These are phyloP conservation scores for Odontarrhena argentea DNA, from an alignment of 345 rosid genomes.

Conservation along the genomic window DNA sequence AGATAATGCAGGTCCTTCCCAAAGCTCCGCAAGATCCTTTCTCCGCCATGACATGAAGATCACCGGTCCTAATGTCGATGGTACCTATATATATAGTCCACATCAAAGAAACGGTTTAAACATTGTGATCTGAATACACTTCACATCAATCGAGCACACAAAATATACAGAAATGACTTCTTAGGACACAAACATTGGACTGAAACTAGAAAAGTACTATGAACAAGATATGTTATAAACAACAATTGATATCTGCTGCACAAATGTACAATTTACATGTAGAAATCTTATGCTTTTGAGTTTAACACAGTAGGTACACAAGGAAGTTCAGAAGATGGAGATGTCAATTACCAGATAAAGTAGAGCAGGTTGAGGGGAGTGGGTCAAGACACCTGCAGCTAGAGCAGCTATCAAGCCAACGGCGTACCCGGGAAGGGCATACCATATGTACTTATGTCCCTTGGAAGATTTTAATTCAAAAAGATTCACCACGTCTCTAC, in stretches of 20 bases:
- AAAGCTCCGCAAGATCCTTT: slow-evolving; percentile 76
- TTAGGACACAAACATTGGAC: background rate
- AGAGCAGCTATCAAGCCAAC: slow-evolving; percentile 75
- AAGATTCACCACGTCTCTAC: slow-evolving; percentile 70
- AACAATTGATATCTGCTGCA: background rate
- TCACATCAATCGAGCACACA: background rate
- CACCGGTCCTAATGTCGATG: slow-evolving; percentile 92
- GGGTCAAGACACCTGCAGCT: slow-evolving; percentile 84
- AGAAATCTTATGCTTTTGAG: background rate
- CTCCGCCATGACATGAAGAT: slow-evolving; percentile 72
- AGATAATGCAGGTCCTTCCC: slow-evolving; percentile 75
- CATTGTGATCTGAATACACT: slow-evolving; percentile 8
- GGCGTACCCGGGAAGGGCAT: slow-evolving; percentile 90
- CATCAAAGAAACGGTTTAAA: background rate
- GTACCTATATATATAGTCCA: slow-evolving; percentile 55
- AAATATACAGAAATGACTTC: background rate
- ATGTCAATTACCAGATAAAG: slow-evolving; percentile 75
- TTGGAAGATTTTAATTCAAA: slow-evolving; percentile 64
- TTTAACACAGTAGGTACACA: background rate
- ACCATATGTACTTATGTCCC: slow-evolving; percentile 88
- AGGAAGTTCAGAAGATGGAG: background rate
- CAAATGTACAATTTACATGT: background rate
- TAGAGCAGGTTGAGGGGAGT: slow-evolving; percentile 89
- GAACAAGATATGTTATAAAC: slow-evolving; percentile 3
- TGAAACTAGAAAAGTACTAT: slow-evolving; percentile 13